Evolutionary conservation across 257 asterid genomes (phyloP).

Genomic region (Linaria vulgaris): DNA sequence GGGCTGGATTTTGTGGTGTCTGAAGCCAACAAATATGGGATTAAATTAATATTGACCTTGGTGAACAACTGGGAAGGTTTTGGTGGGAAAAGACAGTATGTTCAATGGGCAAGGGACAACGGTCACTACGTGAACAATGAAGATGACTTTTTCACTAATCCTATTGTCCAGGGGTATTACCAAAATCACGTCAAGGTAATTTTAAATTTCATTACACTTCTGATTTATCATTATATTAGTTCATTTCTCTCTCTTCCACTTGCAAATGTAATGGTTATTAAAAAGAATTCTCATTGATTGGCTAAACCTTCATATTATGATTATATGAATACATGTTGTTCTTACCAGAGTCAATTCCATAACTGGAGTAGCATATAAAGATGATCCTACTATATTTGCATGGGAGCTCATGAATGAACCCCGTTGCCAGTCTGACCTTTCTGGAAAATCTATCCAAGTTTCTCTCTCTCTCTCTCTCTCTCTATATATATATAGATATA

Average conservation of each 20-base stretch:
- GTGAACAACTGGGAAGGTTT: constrained; percentile 52
- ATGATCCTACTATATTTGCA: constrained; percentile 42
- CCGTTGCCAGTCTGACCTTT: constrained; percentile 43
- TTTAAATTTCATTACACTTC: no score
- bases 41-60: constrained; percentile 41
- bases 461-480: neutral
- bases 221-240: no score
- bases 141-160: constrained; percentile 45
- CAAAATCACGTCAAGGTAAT: constrained; percentile 46
- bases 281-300: neutral
- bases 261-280: neutral
- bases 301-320: neutral
- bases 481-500: no score
- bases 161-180: constrained; percentile 37
- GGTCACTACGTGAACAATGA: constrained; percentile 46
- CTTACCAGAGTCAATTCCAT: constrained; percentile 43
- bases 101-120: constrained; percentile 47
- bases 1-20: constrained; percentile 56
- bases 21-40: constrained; percentile 47
- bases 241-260: neutral
- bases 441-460: constrained; percentile 46
- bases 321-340: constrained; percentile 30
- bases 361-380: constrained; percentile 41
- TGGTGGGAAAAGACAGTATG: constrained; percentile 55
- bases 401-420: constrained; percentile 61